Conservation (phyloP, 2,329 filamentous ascomycete species). For the Fusarium musae region DNA sequence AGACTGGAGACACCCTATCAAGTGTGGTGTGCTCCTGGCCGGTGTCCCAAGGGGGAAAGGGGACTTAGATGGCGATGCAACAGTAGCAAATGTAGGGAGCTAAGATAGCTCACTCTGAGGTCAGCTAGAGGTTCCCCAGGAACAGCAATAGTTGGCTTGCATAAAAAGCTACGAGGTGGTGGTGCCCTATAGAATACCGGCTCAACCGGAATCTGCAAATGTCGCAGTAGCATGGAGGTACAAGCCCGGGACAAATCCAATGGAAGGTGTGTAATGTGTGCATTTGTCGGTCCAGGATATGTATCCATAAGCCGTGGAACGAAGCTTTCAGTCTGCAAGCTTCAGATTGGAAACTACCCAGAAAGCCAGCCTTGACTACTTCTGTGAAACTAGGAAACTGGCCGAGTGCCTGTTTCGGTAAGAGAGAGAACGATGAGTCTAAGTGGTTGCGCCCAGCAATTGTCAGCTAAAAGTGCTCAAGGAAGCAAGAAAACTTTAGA, state of each 20-base stretch:
- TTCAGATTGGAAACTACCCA: not conserved
- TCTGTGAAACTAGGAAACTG: constrained; percentile 11
- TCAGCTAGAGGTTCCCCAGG: constrained; percentile 21
- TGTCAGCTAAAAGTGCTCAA: not conserved
- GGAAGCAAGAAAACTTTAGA: not conserved
- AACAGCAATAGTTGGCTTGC: constrained; percentile 33
- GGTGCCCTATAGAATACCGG: constrained; percentile 20
- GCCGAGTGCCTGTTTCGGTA: not conserved
- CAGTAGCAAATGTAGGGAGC: constrained; percentile 14
- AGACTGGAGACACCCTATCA: constrained; percentile 15
- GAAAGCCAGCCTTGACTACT: constrained; percentile 16
- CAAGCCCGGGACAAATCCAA: constrained; percentile 8
- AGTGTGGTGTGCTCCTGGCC: constrained; percentile 27
- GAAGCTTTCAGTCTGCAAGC: constrained; percentile 11
- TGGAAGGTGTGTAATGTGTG: constrained; percentile 3
- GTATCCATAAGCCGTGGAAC: not conserved
- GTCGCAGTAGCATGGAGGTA: constrained; percentile 13
- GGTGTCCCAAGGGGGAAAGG: constrained; percentile 40
- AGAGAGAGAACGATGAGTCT: not conserved
- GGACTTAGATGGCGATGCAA: constrained; percentile 21
- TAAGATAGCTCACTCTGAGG: constrained; percentile 10
- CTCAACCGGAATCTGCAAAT: constrained; percentile 17
- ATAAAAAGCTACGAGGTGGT: constrained; percentile 26
- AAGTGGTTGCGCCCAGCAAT: constrained; percentile 6
- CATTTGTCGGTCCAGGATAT: not conserved